A percentile compares a stretch with the other conserved stretches of the same genome.
These are phyloP conservation scores for Debaryomycetaceae sp. DNA, from an alignment of 1,139 yeast species.

Conservation along the genomic window DNA sequence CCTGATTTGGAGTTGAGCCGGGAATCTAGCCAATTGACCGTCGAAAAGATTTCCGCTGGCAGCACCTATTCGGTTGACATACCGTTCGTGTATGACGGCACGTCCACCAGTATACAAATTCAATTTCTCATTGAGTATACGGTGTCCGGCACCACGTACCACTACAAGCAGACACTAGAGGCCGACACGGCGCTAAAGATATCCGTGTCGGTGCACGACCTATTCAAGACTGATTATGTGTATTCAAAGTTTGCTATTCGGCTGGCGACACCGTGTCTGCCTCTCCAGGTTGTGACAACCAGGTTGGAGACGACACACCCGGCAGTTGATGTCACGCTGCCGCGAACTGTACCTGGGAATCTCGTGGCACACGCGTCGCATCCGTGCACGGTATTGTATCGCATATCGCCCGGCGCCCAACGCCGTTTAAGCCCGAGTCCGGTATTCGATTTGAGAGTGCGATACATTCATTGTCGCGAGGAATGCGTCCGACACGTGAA, in stretches of 20 bases:
- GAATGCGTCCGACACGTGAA: constrained; percentile 24
- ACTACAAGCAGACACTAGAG: constrained; percentile 15
- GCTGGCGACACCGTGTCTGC: constrained; percentile 39
- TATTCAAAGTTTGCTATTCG: constrained; percentile 64
- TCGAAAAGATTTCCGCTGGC: constrained; percentile 10
- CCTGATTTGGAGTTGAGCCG: constrained; percentile 9
- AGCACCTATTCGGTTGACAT: constrained; percentile 8
- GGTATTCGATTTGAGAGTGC: constrained; percentile 29
- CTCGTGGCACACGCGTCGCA: constrained; percentile 58
- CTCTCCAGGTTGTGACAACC: constrained; percentile 43
- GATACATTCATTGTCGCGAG: constrained; percentile 32
- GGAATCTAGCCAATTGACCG: constrained; percentile 1
- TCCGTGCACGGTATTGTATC: constrained; percentile 52
- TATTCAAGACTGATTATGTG: constrained; percentile 43
- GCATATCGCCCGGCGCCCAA: constrained; percentile 21
- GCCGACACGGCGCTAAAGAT: constrained; percentile 44
- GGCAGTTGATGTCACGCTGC: constrained; percentile 25
- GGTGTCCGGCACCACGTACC: constrained; percentile 10
- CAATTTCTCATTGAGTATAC: constrained; percentile 23
- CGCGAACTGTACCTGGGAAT: constrained; percentile 9
- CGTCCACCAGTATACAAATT: constrained; percentile 15
- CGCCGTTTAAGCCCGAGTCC: constrained; percentile 18
- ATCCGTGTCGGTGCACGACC: constrained; percentile 72
- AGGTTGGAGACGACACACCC: constrained; percentile 24
- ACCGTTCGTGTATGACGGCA: constrained; percentile 17